Conservation (phyloP, 495 filamentous ascomycete genomes). For the Penicillium dipodomyicola region DNA sequence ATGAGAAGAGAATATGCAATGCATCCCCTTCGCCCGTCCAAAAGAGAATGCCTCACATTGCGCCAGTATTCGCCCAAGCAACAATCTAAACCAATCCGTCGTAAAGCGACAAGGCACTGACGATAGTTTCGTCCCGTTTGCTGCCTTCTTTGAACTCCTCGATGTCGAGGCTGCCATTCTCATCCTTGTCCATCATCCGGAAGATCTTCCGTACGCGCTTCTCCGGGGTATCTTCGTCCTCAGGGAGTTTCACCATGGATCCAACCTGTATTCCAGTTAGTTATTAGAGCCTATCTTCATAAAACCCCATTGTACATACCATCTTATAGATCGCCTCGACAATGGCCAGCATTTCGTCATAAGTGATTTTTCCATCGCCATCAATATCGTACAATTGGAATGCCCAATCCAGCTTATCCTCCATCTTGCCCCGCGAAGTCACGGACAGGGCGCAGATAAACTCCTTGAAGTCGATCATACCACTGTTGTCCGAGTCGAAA, state of each 20-base stretch:
- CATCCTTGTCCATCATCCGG: constrained; percentile 99
- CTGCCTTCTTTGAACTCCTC: constrained; percentile 98
- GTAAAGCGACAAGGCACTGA: constrained; percentile 92
- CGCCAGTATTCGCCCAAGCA: constrained; percentile 32
- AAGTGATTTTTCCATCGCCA: constrained; percentile 97
- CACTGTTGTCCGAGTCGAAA: constrained; percentile 95
- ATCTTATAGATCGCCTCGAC: constrained; percentile 99
- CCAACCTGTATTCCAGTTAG: constrained; percentile 65
- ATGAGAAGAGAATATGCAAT: constrained; percentile 10
- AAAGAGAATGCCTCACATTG: constrained; percentile 19
- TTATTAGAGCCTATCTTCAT: constrained; percentile 4
- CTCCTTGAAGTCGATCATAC: constrained; percentile 98
- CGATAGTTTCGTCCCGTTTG: constrained; percentile 98
- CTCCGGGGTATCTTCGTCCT: constrained; percentile 98
- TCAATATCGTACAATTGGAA: constrained; percentile 99
- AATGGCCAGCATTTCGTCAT: constrained; percentile 97
- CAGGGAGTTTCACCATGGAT: constrained; percentile 97
- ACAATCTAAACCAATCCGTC: constrained; percentile 78
- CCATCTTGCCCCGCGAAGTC: constrained; percentile 95
- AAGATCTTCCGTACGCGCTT: constrained; percentile 99
- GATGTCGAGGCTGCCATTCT: constrained; percentile 90
- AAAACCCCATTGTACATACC: constrained; percentile 51
- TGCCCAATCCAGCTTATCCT: constrained; percentile 99
- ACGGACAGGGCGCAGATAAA: constrained; percentile 98
- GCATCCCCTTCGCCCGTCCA: constrained; percentile 6